Percentiles rank a stretch among this genome's conserved stretches.
Conservation (phyloP, 176 grass and related monocot species). For the Ensete ventricosum region DNA sequence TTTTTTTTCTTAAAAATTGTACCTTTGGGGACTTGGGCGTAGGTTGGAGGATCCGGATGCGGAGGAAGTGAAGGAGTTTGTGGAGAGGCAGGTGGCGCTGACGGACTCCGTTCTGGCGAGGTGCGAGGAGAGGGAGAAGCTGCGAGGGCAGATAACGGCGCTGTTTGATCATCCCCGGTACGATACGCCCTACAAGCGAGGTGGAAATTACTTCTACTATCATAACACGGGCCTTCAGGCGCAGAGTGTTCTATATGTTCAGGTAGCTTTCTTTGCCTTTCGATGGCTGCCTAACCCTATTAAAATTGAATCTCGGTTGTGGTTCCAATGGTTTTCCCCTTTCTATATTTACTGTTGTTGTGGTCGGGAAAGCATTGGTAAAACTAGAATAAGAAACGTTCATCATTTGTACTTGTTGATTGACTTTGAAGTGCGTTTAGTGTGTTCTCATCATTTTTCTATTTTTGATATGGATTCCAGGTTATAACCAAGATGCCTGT, state of each 20-base stretch:
- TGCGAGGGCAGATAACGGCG: conserved; percentile 44
- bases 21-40: background rate
- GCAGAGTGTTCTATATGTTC: conserved; percentile 87
- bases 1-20: background rate
- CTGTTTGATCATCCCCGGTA: conserved; percentile 79
- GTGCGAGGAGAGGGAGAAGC: conserved; percentile 48
- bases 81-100: conserved; percentile 52
- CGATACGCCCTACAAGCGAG: conserved; percentile 61
- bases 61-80: conserved; percentile 80
- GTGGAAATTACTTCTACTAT: conserved; percentile 75
- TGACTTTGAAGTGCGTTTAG: background rate
- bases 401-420: background rate
- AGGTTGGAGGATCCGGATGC: conserved; percentile 96
- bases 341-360: background rate
- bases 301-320: background rate
- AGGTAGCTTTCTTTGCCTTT: conserved; percentile 27
- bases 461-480: background rate
- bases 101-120: conserved; percentile 52
- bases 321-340: background rate
- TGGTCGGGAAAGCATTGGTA: background rate
- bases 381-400: background rate
- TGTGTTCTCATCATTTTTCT: background rate
- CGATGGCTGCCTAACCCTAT: background rate
- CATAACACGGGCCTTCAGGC: conserved; percentile 91
- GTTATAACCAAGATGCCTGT: background rate